Conservation (phyloP, 805 yeast species). For the Osmozyma mogii region DNA sequence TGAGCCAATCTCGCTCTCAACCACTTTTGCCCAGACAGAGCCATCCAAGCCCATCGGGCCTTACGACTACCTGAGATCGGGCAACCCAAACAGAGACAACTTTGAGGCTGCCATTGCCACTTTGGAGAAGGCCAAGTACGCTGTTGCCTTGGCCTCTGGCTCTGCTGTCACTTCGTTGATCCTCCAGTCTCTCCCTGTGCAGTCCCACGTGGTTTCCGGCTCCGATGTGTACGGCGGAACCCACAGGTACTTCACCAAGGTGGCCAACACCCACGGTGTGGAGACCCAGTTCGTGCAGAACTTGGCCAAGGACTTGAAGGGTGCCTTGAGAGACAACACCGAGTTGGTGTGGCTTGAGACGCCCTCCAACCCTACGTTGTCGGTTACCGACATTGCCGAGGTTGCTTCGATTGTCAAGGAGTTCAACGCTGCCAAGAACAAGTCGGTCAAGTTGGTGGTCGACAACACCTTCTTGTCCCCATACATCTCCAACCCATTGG, state of each 20-base stretch:
- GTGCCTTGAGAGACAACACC: slow-evolving; percentile 53
- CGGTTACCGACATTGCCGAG: slow-evolving; percentile 64
- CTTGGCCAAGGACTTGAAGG: slow-evolving; percentile 50
- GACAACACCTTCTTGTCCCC: slow-evolving; percentile 89
- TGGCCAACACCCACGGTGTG: slow-evolving; percentile 74
- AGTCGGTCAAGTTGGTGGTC: slow-evolving; percentile 57
- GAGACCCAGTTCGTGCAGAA: slow-evolving; percentile 59
- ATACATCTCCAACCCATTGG: slow-evolving; percentile 77
- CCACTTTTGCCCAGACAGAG: slow-evolving; percentile 75
- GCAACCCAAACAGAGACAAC: slow-evolving; percentile 79
- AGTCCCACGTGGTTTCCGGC: slow-evolving; percentile 67
- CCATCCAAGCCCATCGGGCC: slow-evolving; percentile 73
- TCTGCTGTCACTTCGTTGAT: slow-evolving; percentile 76
- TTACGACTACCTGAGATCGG: slow-evolving; percentile 79
- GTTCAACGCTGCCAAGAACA: slow-evolving; percentile 37
- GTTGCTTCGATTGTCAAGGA: slow-evolving; percentile 49
- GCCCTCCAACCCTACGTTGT: slow-evolving; percentile 82
- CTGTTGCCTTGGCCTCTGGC: slow-evolving; percentile 77
- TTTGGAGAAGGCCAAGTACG: slow-evolving; percentile 67
- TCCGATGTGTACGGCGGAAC: slow-evolving; percentile 92
- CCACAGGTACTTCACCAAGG: slow-evolving; percentile 82
- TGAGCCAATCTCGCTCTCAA: slow-evolving; percentile 73
- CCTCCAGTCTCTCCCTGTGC: slow-evolving; percentile 63
- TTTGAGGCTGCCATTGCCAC: slow-evolving; percentile 75
- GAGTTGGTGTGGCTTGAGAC: slow-evolving; percentile 81